These are phyloP conservation scores for Parastagonospora avenae DNA, from an alignment of 2,329 filamentous ascomycete genomes.

Conservation along the genomic window DNA sequence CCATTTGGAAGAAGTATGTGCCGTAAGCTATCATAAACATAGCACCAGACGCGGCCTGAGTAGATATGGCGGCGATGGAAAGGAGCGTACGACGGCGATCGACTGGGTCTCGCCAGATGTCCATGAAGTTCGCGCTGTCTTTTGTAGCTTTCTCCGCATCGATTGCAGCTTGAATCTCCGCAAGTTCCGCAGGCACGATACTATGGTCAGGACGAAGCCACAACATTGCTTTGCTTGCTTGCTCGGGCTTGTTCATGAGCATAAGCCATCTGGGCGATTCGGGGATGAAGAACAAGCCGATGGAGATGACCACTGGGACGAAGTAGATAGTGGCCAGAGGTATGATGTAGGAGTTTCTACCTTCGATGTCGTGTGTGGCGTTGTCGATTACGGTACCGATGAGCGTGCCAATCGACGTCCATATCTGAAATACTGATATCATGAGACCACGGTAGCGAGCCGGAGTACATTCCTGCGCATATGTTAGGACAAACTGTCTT, in stretches of 20 bases:
- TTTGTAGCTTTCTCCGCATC: conserved; percentile 52
- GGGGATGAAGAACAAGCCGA: conserved; percentile 45
- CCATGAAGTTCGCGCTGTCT: conserved; percentile 55
- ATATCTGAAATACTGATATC: conserved; percentile 56
- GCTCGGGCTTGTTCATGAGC: conserved; percentile 21
- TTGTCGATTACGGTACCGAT: conserved; percentile 59
- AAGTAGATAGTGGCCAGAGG: conserved; percentile 61
- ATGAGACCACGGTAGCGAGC: conserved; percentile 58
- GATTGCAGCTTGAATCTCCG: conserved; percentile 34
- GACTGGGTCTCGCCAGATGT: conserved; percentile 58
- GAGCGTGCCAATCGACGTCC: conserved; percentile 51
- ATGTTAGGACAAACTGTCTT: background rate
- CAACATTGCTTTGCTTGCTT: conserved; percentile 25
- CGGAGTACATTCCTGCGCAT: conserved; percentile 51
- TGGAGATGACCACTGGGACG: conserved; percentile 54
- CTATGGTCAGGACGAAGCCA: conserved; percentile 36
- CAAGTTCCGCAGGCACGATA: conserved; percentile 26
- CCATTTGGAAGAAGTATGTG: conserved; percentile 44
- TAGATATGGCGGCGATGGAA: conserved; percentile 55
- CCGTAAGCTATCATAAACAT: conserved; percentile 53
- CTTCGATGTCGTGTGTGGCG: conserved; percentile 41
- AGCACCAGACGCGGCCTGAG: conserved; percentile 60
- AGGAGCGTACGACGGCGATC: conserved; percentile 59
- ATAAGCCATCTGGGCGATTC: conserved; percentile 54
- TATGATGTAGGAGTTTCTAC: conserved; percentile 48